Conservation (phyloP, 352 stramenopile genomes). For the Phytophthora aleatoria region DNA sequence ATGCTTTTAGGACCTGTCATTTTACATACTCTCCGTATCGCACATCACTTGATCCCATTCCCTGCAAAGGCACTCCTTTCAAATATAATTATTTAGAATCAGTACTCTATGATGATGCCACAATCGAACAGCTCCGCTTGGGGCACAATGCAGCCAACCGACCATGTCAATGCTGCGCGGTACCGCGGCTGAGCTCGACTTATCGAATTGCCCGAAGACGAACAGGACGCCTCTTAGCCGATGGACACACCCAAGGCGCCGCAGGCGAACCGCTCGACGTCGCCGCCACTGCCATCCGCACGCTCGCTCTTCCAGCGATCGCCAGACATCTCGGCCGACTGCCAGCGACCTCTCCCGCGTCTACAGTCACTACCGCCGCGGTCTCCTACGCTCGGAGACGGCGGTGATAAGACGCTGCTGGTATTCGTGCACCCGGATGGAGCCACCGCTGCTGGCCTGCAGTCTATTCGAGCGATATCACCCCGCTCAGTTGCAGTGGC, state of each 20-base stretch:
- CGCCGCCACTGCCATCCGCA: slow-evolving; percentile 17
- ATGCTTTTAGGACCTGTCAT: background rate
- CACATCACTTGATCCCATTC: background rate
- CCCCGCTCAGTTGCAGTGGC: slow-evolving; percentile 21
- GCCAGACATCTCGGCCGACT: slow-evolving; percentile 17
- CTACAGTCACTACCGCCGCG: slow-evolving; percentile 20
- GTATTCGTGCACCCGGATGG: slow-evolving; percentile 21
- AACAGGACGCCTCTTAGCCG: background rate
- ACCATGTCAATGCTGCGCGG: slow-evolving; percentile 17
- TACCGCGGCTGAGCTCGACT: slow-evolving; percentile 9
- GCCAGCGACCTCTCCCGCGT: slow-evolving; percentile 16
- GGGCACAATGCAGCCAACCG: slow-evolving; percentile 13
- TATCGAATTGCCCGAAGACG: slow-evolving; percentile 19
- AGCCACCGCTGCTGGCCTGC: background rate
- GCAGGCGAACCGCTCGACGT: slow-evolving; percentile 3
- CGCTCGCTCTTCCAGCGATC: slow-evolving; percentile 26
- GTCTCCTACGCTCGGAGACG: slow-evolving; percentile 8
- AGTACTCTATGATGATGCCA: slow-evolving; percentile 22
- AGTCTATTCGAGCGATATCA: slow-evolving; percentile 3
- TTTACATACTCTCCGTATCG: background rate
- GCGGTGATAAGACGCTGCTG: slow-evolving; percentile 20
- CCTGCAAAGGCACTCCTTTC: background rate
- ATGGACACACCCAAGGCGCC: slow-evolving; percentile 4
- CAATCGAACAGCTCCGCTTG: slow-evolving; percentile 10
- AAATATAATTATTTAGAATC: background rate